Evolutionary conservation across 768 basidiomycete genomes (phyloP).

Genomic region (Boletus sp.): DNA sequence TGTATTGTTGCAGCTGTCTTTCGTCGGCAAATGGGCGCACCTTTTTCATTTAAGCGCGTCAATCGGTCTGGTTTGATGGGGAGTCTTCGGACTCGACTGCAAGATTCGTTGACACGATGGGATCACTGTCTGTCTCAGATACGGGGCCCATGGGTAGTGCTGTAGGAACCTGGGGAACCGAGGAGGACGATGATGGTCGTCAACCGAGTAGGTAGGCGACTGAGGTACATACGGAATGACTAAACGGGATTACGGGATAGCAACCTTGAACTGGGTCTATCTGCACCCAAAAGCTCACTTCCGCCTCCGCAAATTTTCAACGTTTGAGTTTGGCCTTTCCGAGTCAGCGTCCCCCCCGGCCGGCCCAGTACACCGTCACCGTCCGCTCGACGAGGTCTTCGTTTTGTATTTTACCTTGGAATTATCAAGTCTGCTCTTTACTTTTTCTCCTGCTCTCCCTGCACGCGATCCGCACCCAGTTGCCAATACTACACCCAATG

Average conservation of each 20-base stretch:
- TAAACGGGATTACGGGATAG: slow-evolving; percentile 28
- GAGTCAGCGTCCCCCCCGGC: slow-evolving; percentile 7
- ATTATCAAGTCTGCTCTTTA: not conserved
- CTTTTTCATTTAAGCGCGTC: slow-evolving; percentile 23
- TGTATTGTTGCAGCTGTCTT: not conserved
- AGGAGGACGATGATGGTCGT: not conserved
- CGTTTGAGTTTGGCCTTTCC: slow-evolving; percentile 14
- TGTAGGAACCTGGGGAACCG: not conserved
- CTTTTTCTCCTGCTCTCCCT: slow-evolving; percentile 1
- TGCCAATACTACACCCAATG: slow-evolving; percentile 18
- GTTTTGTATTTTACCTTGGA: slow-evolving; percentile 23
- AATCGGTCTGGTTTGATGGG: slow-evolving; percentile 16
- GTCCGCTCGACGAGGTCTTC: slow-evolving; percentile 5
- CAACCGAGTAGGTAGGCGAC: slow-evolving; percentile 20
- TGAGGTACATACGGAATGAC: slow-evolving; percentile 10
- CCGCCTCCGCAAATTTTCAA: slow-evolving; percentile 27
- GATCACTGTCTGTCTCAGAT: not conserved
- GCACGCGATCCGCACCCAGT: slow-evolving; percentile 7
- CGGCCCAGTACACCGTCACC: slow-evolving; percentile 10
- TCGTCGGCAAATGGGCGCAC: slow-evolving; percentile 15
- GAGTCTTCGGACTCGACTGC: not conserved
- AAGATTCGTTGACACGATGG: slow-evolving; percentile 4
- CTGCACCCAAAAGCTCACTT: slow-evolving; percentile 21
- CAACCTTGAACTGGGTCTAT: slow-evolving; percentile 11
- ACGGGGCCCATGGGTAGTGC: not conserved